Evolutionary conservation across 2,329 filamentous ascomycete species (phyloP), one percentile per base, ranked within the genome.

Genomic region (Gliomastix tumulicola): DNA sequence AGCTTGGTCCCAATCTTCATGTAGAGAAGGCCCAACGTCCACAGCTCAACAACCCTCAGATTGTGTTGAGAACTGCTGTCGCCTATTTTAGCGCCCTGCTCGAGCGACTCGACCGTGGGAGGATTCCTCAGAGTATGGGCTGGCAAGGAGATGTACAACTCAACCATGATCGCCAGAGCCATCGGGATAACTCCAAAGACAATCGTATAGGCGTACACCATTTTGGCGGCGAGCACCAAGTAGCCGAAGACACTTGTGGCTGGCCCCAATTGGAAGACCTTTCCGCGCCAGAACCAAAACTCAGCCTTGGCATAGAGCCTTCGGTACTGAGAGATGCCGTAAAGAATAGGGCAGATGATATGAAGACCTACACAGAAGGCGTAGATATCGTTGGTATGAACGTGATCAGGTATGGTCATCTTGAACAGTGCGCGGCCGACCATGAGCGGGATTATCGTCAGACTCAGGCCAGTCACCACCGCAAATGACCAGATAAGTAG

Each of bases 331-430:
- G 79, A 63, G 20, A 71, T 47, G 30, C 74, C 60, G 55, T 89
- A 94, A 4, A 75, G 64, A 2, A 76, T 51, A 5, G 76, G 78
- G 10, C 85, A 87, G 5, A 95, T 68, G 19, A 88, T 67, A 54
- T 94, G 95, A 28, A 94, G 74, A 12, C 92, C 92, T 21, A 92
- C 79, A 36, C 88, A 94, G 57, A 96, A 95, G 11, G 92, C 90
- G 51, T 98, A 97, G 19, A 98, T 84, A 56, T 98, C 92, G 59
- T 97, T 98, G 53, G 90, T 84, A 28, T 76, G 76, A 33, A 85
- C 74, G 42, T 84, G 73, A 1, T 69, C 62, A 5, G 88, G 86
- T 30, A 95, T 77, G 22, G 89, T 62, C 20, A 72, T 64, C 32
- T 80, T 78, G 54, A 96, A 85, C 42, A 97, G 71, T 39, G 71